A percentile compares a stretch with the other conserved stretches of the same genome.
Evolutionary conservation across 1,139 yeast species (phyloP).

Genomic region (Suhomyces yuchorum): DNA sequence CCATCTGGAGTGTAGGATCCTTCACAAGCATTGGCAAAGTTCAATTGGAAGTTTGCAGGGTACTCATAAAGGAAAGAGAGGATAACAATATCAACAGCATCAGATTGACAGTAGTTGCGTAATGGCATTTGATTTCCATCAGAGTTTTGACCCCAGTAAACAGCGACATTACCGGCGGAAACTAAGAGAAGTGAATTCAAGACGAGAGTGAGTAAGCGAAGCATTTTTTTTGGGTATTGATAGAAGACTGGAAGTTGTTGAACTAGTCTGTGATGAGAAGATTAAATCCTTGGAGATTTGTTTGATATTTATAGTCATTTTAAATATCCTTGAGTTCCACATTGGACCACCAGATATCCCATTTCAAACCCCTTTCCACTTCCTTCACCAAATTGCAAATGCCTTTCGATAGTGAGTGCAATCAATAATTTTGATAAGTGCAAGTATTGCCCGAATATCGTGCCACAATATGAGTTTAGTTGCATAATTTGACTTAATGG

Average conservation of each 20-base stretch:
- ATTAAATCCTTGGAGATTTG: neutral
- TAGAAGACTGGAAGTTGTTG: conserved; percentile 7
- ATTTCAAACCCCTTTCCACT: neutral
- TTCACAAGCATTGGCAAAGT: conserved; percentile 71
- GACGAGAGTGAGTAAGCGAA: conserved; percentile 9
- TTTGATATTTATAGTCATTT: neutral
- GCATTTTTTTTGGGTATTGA: conserved; percentile 4
- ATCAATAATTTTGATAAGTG: neutral
- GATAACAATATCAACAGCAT: conserved; percentile 69
- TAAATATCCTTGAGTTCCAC: neutral
- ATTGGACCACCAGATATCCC: neutral
- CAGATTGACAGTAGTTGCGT: conserved; percentile 66
- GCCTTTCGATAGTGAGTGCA: neutral
- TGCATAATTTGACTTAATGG: neutral
- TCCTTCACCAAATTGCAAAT: neutral
- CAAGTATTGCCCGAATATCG: neutral
- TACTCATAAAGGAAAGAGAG: conserved; percentile 70
- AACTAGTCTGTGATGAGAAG: neutral
- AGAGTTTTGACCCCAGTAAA: conserved; percentile 92
- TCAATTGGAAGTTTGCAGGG: conserved; percentile 52
- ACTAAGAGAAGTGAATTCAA: conserved; percentile 10
- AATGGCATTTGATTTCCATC: conserved; percentile 69
- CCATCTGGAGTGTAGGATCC: conserved; percentile 54
- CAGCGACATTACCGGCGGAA: conserved; percentile 48
- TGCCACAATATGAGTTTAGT: neutral